These are phyloP conservation scores for Umbellularia californica DNA, from an alignment of 164 flowering plant genomes.

Conservation along the genomic window DNA sequence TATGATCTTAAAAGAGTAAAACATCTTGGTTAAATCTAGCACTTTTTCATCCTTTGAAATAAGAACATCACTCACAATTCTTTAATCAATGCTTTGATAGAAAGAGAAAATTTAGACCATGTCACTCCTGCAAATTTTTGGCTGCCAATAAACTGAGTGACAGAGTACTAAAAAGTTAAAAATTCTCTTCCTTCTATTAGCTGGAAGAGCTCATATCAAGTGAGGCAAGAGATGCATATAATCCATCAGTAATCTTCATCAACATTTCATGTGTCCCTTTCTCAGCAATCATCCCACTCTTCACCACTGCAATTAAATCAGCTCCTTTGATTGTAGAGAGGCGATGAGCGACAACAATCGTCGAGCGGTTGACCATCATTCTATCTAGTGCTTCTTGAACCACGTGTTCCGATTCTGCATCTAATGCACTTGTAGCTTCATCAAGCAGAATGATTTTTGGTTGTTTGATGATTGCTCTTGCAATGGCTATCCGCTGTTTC, in stretches of 20 bases:
- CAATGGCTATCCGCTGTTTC: slow-evolving; percentile 69
- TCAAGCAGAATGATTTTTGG: slow-evolving; percentile 62
- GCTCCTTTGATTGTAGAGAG: slow-evolving; percentile 17
- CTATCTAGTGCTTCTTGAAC: slow-evolving; percentile 23
- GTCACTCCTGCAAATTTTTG: no score
- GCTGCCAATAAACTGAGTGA: no score
- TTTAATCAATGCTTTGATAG: no score
- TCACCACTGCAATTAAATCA: slow-evolving; percentile 15
- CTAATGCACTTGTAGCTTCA: slow-evolving; percentile 72
- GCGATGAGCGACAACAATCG: slow-evolving; percentile 19
- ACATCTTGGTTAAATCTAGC: no score
- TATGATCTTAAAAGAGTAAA: no score
- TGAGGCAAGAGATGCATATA: neutral
- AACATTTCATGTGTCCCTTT: neutral
- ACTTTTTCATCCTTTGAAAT: no score
- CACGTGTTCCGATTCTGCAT: slow-evolving; percentile 36
- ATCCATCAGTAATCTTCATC: neutral
- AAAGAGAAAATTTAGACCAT: no score
- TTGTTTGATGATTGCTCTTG: slow-evolving; percentile 58
- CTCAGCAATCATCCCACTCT: slow-evolving; percentile 20
- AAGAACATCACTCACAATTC: no score
- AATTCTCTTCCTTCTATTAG: neutral
- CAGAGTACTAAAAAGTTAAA: no score
- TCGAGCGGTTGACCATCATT: slow-evolving; percentile 17
- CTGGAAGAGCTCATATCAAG: neutral